Base-by-base conservation (phyloP, 805 yeast species). In the Candida tammaniensis region DNA sequence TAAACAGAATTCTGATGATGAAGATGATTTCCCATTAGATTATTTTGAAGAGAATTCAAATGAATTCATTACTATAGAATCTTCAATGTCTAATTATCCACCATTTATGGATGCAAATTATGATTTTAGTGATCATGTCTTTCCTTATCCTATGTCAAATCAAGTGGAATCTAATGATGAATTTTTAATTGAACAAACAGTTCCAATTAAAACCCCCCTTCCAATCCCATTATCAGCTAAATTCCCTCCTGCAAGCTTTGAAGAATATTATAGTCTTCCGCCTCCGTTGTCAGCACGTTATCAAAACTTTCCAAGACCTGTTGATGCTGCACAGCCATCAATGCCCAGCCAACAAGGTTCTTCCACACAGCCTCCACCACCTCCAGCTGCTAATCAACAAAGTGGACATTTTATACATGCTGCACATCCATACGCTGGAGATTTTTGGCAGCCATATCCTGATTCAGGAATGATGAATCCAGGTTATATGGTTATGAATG, bases 1-100 rank as follows among this genome's bases (percentile, higher is more conserved):
- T 22, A 50, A 52, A 29, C 78, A 74, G 26, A 80, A 79, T 41
- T 86, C 80, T 48, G 44, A 55, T 3, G 65, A 61, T 17, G 80
- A 76, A 31, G 82, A 80, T 40, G 88, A 81, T 49, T 82, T 82
- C 59, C 88, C 89, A 3, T 55, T 82, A 36, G 88, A 82, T 46
- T 81, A 79, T 51, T 71, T 82, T 18, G 32, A 43, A 27, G 48
- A 40, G 30, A 21, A 27, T 14, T 58, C 61, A 7, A 52, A 51
- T 30, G 59, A 54, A 2, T 55, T 44, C 31, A 48, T 54, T 10
- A 43, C 43, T n/a, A 37, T 57, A 11, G 61, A 57, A 30, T 44
- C 51, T 9, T 33, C 34, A 30, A 19, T 39, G 15, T 33, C 31
- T 25, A 7, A 10, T 15, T 25, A 25, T 10, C 28, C 17, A 20